Conservation (phyloP, 2,329 filamentous ascomycete genomes). For the Ceratocystis harringtonii region DNA sequence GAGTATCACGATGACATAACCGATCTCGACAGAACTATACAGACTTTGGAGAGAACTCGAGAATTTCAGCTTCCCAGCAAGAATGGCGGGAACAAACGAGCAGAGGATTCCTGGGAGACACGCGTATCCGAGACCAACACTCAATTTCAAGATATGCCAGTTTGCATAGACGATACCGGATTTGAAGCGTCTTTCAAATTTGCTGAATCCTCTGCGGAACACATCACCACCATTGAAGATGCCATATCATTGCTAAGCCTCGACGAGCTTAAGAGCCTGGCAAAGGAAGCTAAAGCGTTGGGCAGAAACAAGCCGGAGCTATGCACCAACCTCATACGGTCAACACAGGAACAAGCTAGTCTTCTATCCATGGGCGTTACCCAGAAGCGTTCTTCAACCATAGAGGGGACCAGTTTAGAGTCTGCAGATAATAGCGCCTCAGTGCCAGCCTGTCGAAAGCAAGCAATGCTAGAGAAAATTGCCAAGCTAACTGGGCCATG, state of each 20-base stretch:
- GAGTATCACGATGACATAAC: conserved; percentile 73
- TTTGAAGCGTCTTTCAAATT: conserved; percentile 54
- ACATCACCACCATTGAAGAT: conserved; percentile 66
- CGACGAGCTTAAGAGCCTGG: conserved; percentile 71
- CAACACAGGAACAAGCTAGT: conserved; percentile 59
- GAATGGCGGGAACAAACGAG: neutral
- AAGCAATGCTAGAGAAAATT: conserved; percentile 51
- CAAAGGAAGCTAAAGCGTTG: conserved; percentile 72
- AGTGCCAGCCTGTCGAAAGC: neutral
- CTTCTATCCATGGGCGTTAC: conserved; percentile 47
- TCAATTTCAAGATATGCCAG: neutral
- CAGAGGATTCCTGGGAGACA: neutral
- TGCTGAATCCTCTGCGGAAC: conserved; percentile 59
- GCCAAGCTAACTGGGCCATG: conserved; percentile 65
- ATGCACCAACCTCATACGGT: conserved; percentile 54
- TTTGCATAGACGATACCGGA: conserved; percentile 20
- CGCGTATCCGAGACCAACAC: neutral
- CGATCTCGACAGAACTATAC: conserved; percentile 52
- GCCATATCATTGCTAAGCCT: conserved; percentile 68
- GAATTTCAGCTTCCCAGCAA: neutral
- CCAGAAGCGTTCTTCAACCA: neutral
- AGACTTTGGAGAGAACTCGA: conserved; percentile 44
- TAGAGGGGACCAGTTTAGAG: conserved; percentile 23
- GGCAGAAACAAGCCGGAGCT: conserved; percentile 81
- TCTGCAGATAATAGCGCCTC: neutral